phyloP scores from a whole-genome alignment of 305 asterid genomes.

The Fraxinus sp. region DNA sequence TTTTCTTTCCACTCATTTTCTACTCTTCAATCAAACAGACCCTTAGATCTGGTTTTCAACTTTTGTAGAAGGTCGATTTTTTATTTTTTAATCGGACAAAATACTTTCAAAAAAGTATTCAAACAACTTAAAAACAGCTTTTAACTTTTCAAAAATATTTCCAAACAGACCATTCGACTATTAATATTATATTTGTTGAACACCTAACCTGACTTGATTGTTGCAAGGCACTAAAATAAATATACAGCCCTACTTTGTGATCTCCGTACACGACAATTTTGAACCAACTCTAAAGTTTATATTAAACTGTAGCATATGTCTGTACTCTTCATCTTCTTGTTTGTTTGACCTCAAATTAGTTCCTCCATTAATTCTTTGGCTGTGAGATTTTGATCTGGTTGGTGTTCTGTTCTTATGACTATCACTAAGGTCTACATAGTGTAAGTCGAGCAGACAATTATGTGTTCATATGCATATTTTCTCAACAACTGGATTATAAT shows the following conservation, averaged over 20 bases:
- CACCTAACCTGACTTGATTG: background rate
- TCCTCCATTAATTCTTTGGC: background rate
- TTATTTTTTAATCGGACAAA: too few relatives aligned
- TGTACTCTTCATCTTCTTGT: background rate
- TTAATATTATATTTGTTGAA: background rate
- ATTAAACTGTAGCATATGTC: background rate
- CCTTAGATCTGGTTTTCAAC: too few relatives aligned
- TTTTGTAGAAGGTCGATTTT: too few relatives aligned
- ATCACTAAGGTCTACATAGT: conserved; percentile 65
- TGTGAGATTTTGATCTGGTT: background rate
- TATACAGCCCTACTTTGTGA: background rate
- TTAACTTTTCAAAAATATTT: background rate
- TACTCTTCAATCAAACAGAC: too few relatives aligned
- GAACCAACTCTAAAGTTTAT: background rate
- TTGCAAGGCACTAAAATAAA: background rate
- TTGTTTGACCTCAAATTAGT: background rate
- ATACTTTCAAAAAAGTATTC: too few relatives aligned
- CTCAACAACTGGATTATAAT: background rate
- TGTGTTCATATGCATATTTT: background rate
- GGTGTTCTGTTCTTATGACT: conserved; percentile 18
- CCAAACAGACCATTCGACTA: background rate
- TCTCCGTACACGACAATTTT: background rate
- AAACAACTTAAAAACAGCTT: too few relatives aligned
- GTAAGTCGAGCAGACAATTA: conserved; percentile 39
- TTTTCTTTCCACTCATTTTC: too few relatives aligned